phyloP scores from a whole-genome alignment of 1,284 basidiomycete genomes.

The Papiliotrema fonsecae region DNA sequence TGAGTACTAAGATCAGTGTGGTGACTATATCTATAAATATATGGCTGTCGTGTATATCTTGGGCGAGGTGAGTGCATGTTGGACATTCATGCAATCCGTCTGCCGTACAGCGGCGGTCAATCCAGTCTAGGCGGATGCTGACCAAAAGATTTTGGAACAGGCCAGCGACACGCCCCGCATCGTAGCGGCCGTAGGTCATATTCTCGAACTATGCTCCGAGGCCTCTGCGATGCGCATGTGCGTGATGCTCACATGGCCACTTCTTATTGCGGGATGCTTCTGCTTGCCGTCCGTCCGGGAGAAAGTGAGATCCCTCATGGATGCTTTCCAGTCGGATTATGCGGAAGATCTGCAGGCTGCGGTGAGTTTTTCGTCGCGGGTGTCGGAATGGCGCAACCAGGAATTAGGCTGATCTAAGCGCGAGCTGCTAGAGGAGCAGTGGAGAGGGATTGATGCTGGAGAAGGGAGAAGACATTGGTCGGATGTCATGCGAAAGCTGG shows the following conservation, averaged over 20 bases:
- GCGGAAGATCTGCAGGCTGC: constrained; percentile 30
- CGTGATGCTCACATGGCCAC: constrained; percentile 37
- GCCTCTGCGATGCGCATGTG: constrained; percentile 27
- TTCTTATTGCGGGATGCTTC: constrained; percentile 31
- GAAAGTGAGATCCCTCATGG: constrained; percentile 21
- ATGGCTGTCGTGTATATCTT: constrained; percentile 27
- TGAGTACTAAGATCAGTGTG: constrained; percentile 17
- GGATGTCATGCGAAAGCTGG: constrained; percentile 21
- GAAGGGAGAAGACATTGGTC: constrained; percentile 21
- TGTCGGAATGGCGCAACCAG: background rate
- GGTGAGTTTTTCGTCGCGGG: no score
- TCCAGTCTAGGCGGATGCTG: background rate
- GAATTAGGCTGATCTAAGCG: constrained; percentile 10
- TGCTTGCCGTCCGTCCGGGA: constrained; percentile 6
- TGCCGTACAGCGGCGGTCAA: background rate
- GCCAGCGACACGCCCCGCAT: constrained; percentile 16
- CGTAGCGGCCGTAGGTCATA: constrained; percentile 19
- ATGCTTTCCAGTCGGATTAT: constrained; percentile 28
- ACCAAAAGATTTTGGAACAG: constrained; percentile 24
- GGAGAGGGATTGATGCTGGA: constrained; percentile 22
- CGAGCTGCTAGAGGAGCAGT: constrained; percentile 23
- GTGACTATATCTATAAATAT: constrained; percentile 38
- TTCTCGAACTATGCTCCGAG: constrained; percentile 32
- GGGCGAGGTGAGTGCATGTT: constrained; percentile 34
- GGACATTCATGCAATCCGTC: no score